phyloP scores from a whole-genome alignment of 257 asterid species.

The Solanum phureja region DNA sequence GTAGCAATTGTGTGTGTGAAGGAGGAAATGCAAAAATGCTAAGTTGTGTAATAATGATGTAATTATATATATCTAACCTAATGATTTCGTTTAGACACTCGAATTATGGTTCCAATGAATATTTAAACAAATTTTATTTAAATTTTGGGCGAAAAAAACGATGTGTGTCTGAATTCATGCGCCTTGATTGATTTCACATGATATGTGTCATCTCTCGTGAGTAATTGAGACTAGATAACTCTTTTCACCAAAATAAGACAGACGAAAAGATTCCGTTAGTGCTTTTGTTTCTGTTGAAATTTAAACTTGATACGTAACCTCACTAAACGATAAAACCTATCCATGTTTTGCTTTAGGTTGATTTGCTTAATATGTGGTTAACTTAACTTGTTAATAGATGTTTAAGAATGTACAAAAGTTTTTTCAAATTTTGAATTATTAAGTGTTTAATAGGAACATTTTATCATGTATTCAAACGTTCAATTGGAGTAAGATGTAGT shows the following conservation, averaged over 20 bases:
- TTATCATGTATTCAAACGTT: neutral
- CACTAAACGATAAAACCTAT: neutral
- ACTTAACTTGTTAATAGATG: neutral
- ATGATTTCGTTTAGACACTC: neutral
- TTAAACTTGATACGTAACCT: neutral
- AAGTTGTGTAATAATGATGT: neutral
- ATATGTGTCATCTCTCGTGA: too few species aligned
- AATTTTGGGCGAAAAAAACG: too few species aligned
- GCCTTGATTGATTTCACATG: too few species aligned
- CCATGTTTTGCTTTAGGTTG: neutral
- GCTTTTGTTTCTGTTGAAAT: neutral
- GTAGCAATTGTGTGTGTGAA: neutral
- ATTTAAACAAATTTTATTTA: too few species aligned
- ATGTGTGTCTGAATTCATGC: neutral
- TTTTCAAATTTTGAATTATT: too few species aligned
- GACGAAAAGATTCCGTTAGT: rapidly evolving
- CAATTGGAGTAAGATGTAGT: too few species aligned
- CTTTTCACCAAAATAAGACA: too few species aligned
- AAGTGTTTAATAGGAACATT: too few species aligned
- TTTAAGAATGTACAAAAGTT: neutral
- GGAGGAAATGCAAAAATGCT: neutral
- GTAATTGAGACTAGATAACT: neutral
- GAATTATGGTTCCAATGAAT: too few species aligned
- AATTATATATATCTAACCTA: neutral
- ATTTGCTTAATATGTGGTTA: neutral